Evolutionary conservation across 1,139 yeast genomes (phyloP).

Genomic region (Kodamaea ohmeri): DNA sequence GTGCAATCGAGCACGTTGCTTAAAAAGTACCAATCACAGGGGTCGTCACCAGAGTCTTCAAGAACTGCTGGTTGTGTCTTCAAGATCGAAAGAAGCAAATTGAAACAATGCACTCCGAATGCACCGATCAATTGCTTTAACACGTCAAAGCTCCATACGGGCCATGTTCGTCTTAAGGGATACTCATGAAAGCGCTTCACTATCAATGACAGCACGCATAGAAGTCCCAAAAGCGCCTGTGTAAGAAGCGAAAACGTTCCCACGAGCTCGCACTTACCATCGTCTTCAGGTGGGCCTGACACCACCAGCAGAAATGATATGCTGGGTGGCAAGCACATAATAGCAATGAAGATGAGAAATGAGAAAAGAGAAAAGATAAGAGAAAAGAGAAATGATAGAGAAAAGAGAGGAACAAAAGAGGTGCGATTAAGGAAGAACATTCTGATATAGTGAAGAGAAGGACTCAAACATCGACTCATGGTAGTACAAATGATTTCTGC

Average conservation of each 20-base stretch:
- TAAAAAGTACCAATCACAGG: slow-evolving; percentile 90
- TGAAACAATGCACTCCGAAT: slow-evolving; percentile 74
- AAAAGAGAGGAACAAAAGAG: too few species aligned
- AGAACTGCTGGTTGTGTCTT: slow-evolving; percentile 25
- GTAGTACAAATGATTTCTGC: too few species aligned
- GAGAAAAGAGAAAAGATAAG: too few species aligned
- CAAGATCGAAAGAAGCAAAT: slow-evolving; percentile 67
- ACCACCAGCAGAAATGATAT: not conserved
- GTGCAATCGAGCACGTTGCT: slow-evolving; percentile 90
- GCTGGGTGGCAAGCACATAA: not conserved
- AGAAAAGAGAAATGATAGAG: too few species aligned
- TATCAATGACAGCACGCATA: slow-evolving; percentile 72
- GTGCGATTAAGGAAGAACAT: too few species aligned
- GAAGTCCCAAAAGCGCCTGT: slow-evolving; percentile 65
- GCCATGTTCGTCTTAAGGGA: slow-evolving; percentile 80
- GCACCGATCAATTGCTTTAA: slow-evolving; percentile 89
- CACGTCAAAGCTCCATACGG: slow-evolving; percentile 86
- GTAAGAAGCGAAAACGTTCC: slow-evolving; percentile 71
- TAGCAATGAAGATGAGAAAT: slow-evolving; percentile 10
- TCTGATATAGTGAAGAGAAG: too few species aligned
- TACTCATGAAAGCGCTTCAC: slow-evolving; percentile 74
- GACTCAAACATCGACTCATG: too few species aligned
- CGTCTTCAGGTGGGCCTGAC: slow-evolving; percentile 8
- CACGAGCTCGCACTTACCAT: slow-evolving; percentile 55
- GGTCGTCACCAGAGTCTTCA: slow-evolving; percentile 37